Evolutionary conservation across 1,284 basidiomycete species (phyloP), one percentile per base, ranked within the genome.

Genomic region (Ustilago nuda): DNA sequence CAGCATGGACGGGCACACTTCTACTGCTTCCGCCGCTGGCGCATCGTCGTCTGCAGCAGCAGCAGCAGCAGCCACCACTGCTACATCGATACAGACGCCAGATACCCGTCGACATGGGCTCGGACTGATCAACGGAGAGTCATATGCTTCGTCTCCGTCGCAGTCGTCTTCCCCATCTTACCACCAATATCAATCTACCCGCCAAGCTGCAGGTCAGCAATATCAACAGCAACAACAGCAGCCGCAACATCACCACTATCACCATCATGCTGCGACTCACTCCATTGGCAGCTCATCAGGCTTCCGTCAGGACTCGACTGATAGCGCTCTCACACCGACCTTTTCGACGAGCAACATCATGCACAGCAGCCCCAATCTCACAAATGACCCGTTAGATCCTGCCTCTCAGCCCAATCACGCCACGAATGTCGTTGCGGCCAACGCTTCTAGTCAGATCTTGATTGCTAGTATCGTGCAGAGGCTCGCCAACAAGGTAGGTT

Each of bases 391-490:
- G 13, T 36, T 45, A 19, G 70, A 72, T 3, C 27, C 61, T 4
- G 60, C 48, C 15, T 56, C 64, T 9, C 60, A 52, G 48, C 58
- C 43, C 7, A 41, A 17, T 41, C 43, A 45, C 53, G 30, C 57
- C 4, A 56, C 63, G 11, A 51, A 45, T 2, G 41, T 43, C 8
- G 61, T 56, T 19, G 50, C 64, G 32, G 23, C 57, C 8, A 64
- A 62, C 33, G 61, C 61, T n/a, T 74, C 78, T 15, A 82, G 79
- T 48, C 75, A 80, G 30, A 39, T 78, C 1, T 56, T 82, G 17
- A 81, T 83, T 39, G 71, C 72, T 15, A 83, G 82, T 46, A 77
- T 81, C n/a, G 82, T 83, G 5, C 74, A 79, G 52, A 57, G 82
- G 37, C 57, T 83, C 17, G 81, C 79, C 39, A 83, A 82, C 50